Evolutionary conservation across 306 rosid genomes (phyloP), one percentile per base, ranked within the genome.

Genomic region (Dryas alaskensis): DNA sequence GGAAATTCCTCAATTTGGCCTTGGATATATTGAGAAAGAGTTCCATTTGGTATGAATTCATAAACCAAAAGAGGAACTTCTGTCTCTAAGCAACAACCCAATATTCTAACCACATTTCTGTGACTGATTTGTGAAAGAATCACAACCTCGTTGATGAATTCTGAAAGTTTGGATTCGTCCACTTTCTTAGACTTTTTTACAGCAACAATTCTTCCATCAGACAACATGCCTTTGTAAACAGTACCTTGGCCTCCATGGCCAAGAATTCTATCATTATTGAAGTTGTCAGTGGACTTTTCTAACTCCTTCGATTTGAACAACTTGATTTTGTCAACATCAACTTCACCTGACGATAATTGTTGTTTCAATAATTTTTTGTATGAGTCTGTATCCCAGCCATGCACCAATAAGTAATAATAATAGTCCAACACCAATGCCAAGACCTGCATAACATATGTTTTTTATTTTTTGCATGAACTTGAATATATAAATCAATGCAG

Each of bases 241-340:
- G 79, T 75, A 10, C 82, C 82, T 31, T 78, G 73, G 37, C 82
- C 69, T 46, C 82, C 82, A 1, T 72, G 57, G 8, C 78, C 78
- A 13, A 72, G 55, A 54, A 69, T 77, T 77, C 80, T 69, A 37
- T 69, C 60, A 0, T 10, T 19, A 10, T 50, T 64, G 16, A 77
- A 77, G 19, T 43, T 52, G 51, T 77, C 80, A 0, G 80, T 77
- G 39, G 80, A 65, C 64, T 69, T 77, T 55, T 69, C 57, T 16
- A 73, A 73, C 48, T 73, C 77, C n/a, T 60, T n/a, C 17, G 77
- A 60, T 11, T 61, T 73, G 69, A 60, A 73, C 61, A 73, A 47
- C 51, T n/a, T 73, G 2, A 50, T 73, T 17, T 73, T 73, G 22
- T 73, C 68, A 10, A 73, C 19, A 16, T 73, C 48, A 37, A 4